A percentile compares a stretch with the other conserved stretches of the same genome.
Conservation (phyloP, 257 asterid species). For the Nicotiana otophora region DNA sequence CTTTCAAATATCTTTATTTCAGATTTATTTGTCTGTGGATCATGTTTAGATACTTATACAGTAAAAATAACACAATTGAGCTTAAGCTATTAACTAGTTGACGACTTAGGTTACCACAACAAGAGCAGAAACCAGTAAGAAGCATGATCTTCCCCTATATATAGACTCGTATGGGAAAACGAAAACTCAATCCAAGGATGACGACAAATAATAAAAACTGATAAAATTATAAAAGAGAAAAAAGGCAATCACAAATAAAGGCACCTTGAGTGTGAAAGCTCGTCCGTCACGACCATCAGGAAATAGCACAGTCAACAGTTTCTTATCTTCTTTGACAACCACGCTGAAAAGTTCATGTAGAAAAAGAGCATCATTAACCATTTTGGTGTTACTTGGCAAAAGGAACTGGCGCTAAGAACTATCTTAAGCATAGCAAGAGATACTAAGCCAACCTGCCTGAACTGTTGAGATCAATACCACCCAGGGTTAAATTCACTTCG, state of each 20-base stretch:
- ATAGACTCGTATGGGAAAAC: background rate
- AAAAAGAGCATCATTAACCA: slow-evolving; percentile 7
- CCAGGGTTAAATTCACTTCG: slow-evolving; percentile 94
- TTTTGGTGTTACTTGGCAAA: background rate
- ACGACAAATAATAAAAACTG: background rate
- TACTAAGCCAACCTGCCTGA: slow-evolving; percentile 94
- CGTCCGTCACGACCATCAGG: slow-evolving; percentile 97
- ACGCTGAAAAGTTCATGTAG: slow-evolving; percentile 51
- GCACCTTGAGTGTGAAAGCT: slow-evolving; percentile 94
- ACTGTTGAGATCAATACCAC: slow-evolving; percentile 99
- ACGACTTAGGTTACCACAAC: background rate
- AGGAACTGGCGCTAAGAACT: background rate
- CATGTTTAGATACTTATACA: background rate
- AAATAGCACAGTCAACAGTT: slow-evolving; percentile 83
- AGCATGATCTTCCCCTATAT: background rate
- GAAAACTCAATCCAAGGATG: slow-evolving; percentile 1
- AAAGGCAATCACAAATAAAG: background rate
- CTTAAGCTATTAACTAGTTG: background rate
- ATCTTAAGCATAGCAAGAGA: slow-evolving; percentile 10
- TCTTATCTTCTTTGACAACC: slow-evolving; percentile 97
- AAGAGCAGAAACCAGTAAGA: background rate
- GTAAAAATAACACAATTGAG: background rate
- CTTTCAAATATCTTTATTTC: background rate
- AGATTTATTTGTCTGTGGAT: background rate
- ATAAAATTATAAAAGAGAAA: background rate